Percentiles rank a stretch among this genome's conserved stretches.
Conservation (phyloP, 2,329 filamentous ascomycete species). For the Penicillium nordicum region DNA sequence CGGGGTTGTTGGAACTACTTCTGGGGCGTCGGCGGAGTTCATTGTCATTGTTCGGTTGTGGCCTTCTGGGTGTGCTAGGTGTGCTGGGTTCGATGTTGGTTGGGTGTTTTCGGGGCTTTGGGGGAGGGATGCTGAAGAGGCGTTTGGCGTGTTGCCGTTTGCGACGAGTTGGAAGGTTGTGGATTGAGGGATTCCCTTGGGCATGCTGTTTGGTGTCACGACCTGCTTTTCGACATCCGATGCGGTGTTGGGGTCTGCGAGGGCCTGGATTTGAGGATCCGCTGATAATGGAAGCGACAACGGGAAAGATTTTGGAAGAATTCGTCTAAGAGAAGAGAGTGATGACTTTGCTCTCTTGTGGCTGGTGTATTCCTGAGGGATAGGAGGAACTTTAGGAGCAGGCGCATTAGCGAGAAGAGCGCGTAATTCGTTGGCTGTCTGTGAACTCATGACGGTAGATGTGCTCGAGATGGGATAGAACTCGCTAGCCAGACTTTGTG, state of each 20-base stretch:
- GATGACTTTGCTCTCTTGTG: constrained; percentile 36
- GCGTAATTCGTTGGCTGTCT: constrained; percentile 20
- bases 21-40: constrained; percentile 36
- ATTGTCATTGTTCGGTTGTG: constrained; percentile 29
- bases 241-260: constrained; percentile 27
- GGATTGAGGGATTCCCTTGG: constrained; percentile 4
- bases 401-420: constrained; percentile 23
- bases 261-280: constrained; percentile 38
- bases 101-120: neutral
- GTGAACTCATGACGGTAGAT: constrained; percentile 28
- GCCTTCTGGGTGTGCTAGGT: constrained; percentile 1
- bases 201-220: constrained; percentile 10
- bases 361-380: constrained; percentile 14
- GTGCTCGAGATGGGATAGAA: constrained; percentile 28
- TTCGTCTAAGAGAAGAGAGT: constrained; percentile 32
- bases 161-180: neutral
- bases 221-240: constrained; percentile 31
- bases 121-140: constrained; percentile 1
- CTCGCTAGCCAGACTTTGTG: constrained; percentile 20
- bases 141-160: neutral
- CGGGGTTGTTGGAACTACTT: constrained; percentile 26
- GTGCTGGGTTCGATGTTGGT: neutral
- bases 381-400: constrained; percentile 20
- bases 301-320: constrained; percentile 32
- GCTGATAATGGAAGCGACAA: constrained; percentile 32